Evolutionary conservation across 805 yeast species (phyloP).

Genomic region (Cyberlindnera maritima): DNA sequence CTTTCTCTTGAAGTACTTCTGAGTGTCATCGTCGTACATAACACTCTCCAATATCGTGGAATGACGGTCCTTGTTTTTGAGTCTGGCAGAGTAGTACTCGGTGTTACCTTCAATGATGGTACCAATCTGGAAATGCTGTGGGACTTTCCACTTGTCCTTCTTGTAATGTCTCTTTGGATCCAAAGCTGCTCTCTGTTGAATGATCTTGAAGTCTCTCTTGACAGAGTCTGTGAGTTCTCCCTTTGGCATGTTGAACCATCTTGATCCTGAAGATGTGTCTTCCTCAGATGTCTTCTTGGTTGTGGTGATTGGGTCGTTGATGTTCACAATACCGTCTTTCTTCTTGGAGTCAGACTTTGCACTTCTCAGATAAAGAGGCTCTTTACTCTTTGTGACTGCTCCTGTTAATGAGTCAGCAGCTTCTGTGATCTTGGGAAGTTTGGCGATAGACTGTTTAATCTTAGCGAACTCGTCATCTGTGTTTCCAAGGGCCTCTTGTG

Average conservation of each 20-base stretch:
- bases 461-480: constrained; percentile 31
- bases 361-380: constrained; percentile 7
- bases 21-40: constrained; percentile 65
- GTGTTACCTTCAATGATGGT: constrained; percentile 80
- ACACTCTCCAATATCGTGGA: constrained; percentile 79
- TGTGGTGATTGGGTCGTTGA: constrained; percentile 46
- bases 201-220: constrained; percentile 72
- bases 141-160: constrained; percentile 74
- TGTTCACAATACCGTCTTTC: constrained; percentile 27
- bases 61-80: constrained; percentile 71
- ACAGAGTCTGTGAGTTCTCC: constrained; percentile 69
- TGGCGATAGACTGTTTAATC: constrained; percentile 35
- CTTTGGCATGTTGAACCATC: constrained; percentile 82
- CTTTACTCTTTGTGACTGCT: constrained; percentile 3
- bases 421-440: constrained; percentile 38
- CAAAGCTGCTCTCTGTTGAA: constrained; percentile 84
- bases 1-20: constrained; percentile 79
- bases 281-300: constrained; percentile 18
- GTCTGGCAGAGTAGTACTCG: constrained; percentile 68
- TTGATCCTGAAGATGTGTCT: constrained; percentile 42
- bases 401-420: constrained; percentile 5
- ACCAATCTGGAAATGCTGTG: constrained; percentile 84
- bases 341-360: constrained; percentile 8
- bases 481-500: constrained; percentile 8
- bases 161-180: constrained; percentile 96